Evolutionary conservation across 768 basidiomycete genomes (phyloP), one percentile per base, ranked within the genome.

Genomic region (Rossbeevera mucosa): DNA sequence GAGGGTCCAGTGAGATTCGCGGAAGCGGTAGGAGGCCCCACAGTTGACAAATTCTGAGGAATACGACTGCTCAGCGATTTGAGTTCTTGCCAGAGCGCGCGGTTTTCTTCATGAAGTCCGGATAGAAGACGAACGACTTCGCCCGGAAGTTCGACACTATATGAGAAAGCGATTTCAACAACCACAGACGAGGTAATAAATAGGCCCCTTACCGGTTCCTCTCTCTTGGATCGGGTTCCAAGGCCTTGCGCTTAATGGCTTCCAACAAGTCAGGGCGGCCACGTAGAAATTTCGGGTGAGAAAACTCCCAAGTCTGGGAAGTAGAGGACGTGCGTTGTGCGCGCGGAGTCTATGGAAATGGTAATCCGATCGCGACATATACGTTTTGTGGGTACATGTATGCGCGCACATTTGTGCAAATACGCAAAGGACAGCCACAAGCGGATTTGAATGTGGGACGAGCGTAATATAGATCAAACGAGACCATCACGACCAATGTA

Each of bases 291-390:
- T 91, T 89, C 68, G 83, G 83, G 66, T 94, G 91, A 4, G 86
- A 88, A 68, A 94, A 92, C 65, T 92, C 90, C 88, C 89, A 91
- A 4, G 83, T 86, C 69, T 92, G 88, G 30, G 86, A 82, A 62
- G 89, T 84, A 12, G 84, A 79, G 12, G 88, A 85, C 0, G 88
- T 87, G 57, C 88, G 81, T 64, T 91, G 86, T 5, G 89, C 86
- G 44, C 91, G 85, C 22, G 89, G 89, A 4, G 89, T 89, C 81
- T 89, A 67, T 56, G 30, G 42, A 20, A 50, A 49, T 26, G 24
- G 13, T 13, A 26, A 36, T 5, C 24, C 30, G 44, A 50, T 45
- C 8, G 49, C 14, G 28, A 49, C 28, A 9, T 24, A 33, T 43
- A 48, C 42, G 36, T 46, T 57, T 33, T 12, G 12, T 14, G 16